These are phyloP conservation scores for Tylopilus balloui DNA, from an alignment of 768 basidiomycete genomes.

Conservation along the genomic window DNA sequence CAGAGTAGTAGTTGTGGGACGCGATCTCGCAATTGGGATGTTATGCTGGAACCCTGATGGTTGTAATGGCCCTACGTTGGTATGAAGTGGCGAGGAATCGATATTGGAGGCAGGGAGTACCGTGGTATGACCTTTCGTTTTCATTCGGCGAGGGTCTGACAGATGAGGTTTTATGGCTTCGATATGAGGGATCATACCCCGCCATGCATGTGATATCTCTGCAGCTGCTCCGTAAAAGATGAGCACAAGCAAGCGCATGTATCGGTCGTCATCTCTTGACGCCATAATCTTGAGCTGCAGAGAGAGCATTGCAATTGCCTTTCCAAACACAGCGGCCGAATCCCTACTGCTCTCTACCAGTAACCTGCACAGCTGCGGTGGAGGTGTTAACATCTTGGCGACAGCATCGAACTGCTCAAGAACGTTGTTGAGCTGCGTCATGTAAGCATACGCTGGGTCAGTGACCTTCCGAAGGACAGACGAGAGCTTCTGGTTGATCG, in stretches of 20 bases:
- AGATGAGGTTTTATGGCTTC: slow-evolving; percentile 66
- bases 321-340: slow-evolving; percentile 76
- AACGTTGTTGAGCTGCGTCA: slow-evolving; percentile 79
- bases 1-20: slow-evolving; percentile 24
- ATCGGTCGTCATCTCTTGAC: slow-evolving; percentile 76
- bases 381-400: slow-evolving; percentile 64
- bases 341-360: slow-evolving; percentile 84
- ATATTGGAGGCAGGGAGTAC: slow-evolving; percentile 20
- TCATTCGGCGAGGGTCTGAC: slow-evolving; percentile 40
- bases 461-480: slow-evolving; percentile 79
- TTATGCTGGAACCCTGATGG: slow-evolving; percentile 20
- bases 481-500: slow-evolving; percentile 77
- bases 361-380: slow-evolving; percentile 65
- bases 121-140: slow-evolving; percentile 25
- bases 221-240: slow-evolving; percentile 87
- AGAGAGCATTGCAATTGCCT: slow-evolving; percentile 79
- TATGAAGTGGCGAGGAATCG: slow-evolving; percentile 28
- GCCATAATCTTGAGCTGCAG: slow-evolving; percentile 78
- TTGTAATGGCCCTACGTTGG: slow-evolving; percentile 26
- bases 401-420: slow-evolving; percentile 88
- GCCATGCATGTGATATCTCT: slow-evolving; percentile 87
- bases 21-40: slow-evolving; percentile 29
- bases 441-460: slow-evolving; percentile 76
- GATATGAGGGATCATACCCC: slow-evolving; percentile 63
- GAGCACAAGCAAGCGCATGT: slow-evolving; percentile 79